Conservation (phyloP, 225 moss, liverwort and hornwort species). For the Thuidium tamariscinum region DNA sequence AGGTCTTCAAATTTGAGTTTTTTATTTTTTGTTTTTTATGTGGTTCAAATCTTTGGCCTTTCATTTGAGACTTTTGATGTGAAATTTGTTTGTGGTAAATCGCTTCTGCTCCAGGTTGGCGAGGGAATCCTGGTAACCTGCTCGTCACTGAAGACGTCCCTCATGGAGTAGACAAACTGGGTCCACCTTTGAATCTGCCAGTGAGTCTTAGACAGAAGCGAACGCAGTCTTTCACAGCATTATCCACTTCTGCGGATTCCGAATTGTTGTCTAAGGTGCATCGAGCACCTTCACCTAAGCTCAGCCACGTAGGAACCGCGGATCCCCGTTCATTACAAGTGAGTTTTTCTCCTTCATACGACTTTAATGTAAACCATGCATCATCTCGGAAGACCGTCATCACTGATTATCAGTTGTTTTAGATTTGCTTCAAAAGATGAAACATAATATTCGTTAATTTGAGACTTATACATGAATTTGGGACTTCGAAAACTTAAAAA, state of each 20-base stretch:
- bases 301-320: conserved; percentile 10
- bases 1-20: neutral
- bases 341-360: neutral
- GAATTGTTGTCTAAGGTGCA: conserved; percentile 1
- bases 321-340: conserved; percentile 16
- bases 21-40: neutral
- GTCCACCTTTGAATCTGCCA: conserved; percentile 10
- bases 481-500: neutral
- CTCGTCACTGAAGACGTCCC: conserved; percentile 55
- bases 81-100: neutral
- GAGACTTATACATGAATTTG: neutral
- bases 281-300: conserved; percentile 29
- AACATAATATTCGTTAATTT: neutral
- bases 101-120: conserved; percentile 45
- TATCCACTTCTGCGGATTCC: neutral
- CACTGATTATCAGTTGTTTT: neutral
- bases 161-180: conserved; percentile 43
- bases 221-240: conserved; percentile 25
- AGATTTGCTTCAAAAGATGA: neutral
- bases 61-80: neutral
- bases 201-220: neutral
- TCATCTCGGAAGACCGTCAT: neutral
- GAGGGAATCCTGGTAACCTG: conserved; percentile 80
- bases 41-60: neutral
- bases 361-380: neutral